Evolutionary conservation across 2,329 filamentous ascomycete species (phyloP).

Genomic region (Ascochyta koolunga): DNA sequence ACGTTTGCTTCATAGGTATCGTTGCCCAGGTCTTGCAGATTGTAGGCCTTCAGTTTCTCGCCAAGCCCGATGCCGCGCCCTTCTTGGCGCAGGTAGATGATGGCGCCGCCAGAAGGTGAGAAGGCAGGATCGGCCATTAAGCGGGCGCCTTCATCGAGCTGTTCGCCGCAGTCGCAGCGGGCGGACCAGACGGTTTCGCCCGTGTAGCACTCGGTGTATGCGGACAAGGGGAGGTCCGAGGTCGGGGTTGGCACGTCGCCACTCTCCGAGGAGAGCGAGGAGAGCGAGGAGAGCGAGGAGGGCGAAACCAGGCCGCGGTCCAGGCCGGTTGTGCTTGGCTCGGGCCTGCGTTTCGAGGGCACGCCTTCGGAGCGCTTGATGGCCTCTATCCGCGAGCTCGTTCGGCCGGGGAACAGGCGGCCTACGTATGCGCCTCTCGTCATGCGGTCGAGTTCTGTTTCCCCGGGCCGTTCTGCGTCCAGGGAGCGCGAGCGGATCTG

Average conservation of each 20-base stretch:
- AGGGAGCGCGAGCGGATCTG: constrained; percentile 76
- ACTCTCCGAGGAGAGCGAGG: constrained; percentile 34
- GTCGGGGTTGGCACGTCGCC: constrained; percentile 37
- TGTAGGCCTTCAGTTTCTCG: constrained; percentile 97
- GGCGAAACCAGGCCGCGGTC: constrained; percentile 24
- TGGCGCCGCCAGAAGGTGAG: constrained; percentile 76
- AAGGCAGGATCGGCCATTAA: constrained; percentile 77
- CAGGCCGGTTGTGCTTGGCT: constrained; percentile 9
- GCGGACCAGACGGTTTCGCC: constrained; percentile 99
- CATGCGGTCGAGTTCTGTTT: constrained; percentile 90
- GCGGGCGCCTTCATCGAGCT: constrained; percentile 92
- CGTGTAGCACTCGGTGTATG: constrained; percentile 97
- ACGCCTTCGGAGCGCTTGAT: constrained; percentile 48
- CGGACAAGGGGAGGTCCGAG: constrained; percentile 75
- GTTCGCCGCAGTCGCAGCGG: constrained; percentile 95
- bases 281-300: constrained; percentile 29
- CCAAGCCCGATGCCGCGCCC: constrained; percentile 92
- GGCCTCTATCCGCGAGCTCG: constrained; percentile 70
- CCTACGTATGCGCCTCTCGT: constrained; percentile 92
- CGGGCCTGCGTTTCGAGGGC: constrained; percentile 25
- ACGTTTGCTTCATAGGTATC: constrained; percentile 98
- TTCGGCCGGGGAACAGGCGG: constrained; percentile 82
- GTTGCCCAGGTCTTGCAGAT: constrained; percentile 93
- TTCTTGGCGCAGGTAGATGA: constrained; percentile 95
- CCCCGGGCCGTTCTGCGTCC: constrained; percentile 73